Conservation (phyloP, 768 basidiomycete species). For the Leccinellum rugosiceps region DNA sequence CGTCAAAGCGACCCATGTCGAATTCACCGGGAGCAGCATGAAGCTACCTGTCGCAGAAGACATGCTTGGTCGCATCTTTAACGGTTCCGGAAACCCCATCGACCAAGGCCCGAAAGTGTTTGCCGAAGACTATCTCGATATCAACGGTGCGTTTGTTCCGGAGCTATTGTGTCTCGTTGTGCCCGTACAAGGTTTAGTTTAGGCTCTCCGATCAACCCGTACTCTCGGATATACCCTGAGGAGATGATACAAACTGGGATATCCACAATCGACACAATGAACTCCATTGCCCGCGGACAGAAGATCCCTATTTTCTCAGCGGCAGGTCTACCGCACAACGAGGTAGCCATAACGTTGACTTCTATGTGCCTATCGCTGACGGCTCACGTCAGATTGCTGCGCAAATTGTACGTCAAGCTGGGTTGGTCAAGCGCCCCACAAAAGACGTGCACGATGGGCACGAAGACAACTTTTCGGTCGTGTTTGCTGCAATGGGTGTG, state of each 20-base stretch:
- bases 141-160: slow-evolving; percentile 73
- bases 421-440: slow-evolving; percentile 92
- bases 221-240: slow-evolving; percentile 98
- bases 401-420: slow-evolving; percentile 99
- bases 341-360: slow-evolving; percentile 48
- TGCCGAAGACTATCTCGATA: slow-evolving; percentile 98
- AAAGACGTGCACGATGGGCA: slow-evolving; percentile 98
- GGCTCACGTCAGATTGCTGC: slow-evolving; percentile 78
- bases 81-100: slow-evolving; percentile 96
- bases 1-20: slow-evolving; percentile 95
- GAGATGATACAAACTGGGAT: slow-evolving; percentile 99
- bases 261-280: slow-evolving; percentile 97
- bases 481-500: slow-evolving; percentile 99
- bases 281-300: slow-evolving; percentile 99
- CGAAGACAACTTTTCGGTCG: slow-evolving; percentile 99
- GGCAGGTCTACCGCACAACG: slow-evolving; percentile 97
- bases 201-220: slow-evolving; percentile 98
- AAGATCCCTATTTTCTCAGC: slow-evolving; percentile 99
- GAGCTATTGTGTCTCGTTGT: background rate
- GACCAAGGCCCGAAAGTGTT: slow-evolving; percentile 99
- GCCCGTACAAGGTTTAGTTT: slow-evolving; percentile 18
- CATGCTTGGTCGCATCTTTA: slow-evolving; percentile 99
- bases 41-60: slow-evolving; percentile 98
- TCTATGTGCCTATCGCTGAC: slow-evolving; percentile 24
- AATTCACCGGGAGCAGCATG: slow-evolving; percentile 98